A percentile compares a stretch with the other conserved stretches of the same genome.
Evolutionary conservation across 208 protist genomes (phyloP).

Genomic region (Acanthamoeba polyphaga): DNA sequence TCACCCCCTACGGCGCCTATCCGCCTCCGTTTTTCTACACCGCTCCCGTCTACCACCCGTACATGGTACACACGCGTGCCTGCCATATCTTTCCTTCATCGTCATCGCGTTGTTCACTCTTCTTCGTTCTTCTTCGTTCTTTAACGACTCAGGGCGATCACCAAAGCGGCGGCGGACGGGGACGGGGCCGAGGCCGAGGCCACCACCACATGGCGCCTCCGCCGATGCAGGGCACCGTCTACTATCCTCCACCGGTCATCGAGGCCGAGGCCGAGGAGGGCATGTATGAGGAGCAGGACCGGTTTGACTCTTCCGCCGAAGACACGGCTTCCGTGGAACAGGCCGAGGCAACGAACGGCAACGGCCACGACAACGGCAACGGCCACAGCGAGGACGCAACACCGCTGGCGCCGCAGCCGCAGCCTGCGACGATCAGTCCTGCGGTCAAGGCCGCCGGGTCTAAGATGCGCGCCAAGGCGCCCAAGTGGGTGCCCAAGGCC

Average conservation of each 20-base stretch:
- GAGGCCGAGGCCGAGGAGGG: not conserved
- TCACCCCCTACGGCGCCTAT: conserved; percentile 34
- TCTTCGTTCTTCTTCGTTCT: not conserved
- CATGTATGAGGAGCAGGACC: not conserved
- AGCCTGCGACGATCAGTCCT: not conserved
- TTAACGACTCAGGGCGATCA: not conserved
- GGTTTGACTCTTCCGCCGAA: not conserved
- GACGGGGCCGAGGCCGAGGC: conserved; percentile 13
- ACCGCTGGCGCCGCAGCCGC: not conserved
- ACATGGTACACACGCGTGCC: not conserved
- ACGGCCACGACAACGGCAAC: not conserved
- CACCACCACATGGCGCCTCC: not conserved
- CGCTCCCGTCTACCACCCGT: not conserved
- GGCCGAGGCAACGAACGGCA: not conserved
- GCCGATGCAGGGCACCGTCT: not conserved
- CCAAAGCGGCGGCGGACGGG: not conserved
- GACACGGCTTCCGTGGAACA: too few relatives aligned
- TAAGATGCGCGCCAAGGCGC: not conserved
- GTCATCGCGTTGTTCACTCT: not conserved
- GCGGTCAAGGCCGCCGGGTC: not conserved
- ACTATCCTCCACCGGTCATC: not conserved
- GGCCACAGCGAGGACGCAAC: too few relatives aligned
- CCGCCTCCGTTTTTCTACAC: conserved; percentile 25
- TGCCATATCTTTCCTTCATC: not conserved
- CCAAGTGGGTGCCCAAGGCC: conserved; percentile 45